These are phyloP conservation scores for Pseudocercospora eumusae DNA, from an alignment of 2,329 filamentous ascomycete species.

Conservation along the genomic window DNA sequence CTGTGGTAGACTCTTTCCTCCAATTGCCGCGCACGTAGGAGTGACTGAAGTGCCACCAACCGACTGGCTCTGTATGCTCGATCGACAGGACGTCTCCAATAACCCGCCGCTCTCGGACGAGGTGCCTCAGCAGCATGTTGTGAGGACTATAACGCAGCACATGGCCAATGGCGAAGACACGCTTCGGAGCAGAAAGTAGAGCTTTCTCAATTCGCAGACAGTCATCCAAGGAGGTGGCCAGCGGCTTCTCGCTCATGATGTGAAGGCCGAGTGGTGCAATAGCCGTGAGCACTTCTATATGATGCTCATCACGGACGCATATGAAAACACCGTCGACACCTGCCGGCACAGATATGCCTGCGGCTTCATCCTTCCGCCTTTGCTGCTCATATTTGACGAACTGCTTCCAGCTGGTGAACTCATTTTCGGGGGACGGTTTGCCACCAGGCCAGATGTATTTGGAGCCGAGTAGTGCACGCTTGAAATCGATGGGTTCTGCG, in stretches of 20 bases:
- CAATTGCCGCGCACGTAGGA: conserved; percentile 93
- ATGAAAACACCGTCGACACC: conserved; percentile 63
- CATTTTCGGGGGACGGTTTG: conserved; percentile 59
- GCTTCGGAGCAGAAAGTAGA: conserved; percentile 31
- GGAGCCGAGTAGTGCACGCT: conserved; percentile 69
- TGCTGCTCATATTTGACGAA: conserved; percentile 71
- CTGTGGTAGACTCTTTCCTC: conserved; percentile 76
- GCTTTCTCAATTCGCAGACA: conserved; percentile 66
- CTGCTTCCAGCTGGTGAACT: conserved; percentile 72
- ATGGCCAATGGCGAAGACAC: conserved; percentile 86
- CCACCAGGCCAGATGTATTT: conserved; percentile 70
- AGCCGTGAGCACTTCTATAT: conserved; percentile 75
- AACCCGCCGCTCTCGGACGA: conserved; percentile 71
- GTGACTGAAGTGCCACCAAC: conserved; percentile 94
- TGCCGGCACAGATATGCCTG: conserved; percentile 46
- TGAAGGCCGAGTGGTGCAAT: conserved; percentile 71
- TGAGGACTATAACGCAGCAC: conserved; percentile 92
- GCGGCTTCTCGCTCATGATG: conserved; percentile 92
- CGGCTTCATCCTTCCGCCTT: conserved; percentile 58
- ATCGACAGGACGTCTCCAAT: conserved; percentile 85
- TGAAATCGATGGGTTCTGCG: conserved; percentile 77
- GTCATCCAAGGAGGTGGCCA: conserved; percentile 76
- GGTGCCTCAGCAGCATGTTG: conserved; percentile 77
- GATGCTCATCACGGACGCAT: conserved; percentile 83
- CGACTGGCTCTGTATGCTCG: conserved; percentile 90